A percentile compares a stretch with the other conserved stretches of the same genome.
phyloP scores from a whole-genome alignment of 2,329 filamentous ascomycete genomes.

The Hypoxylon sp. region DNA sequence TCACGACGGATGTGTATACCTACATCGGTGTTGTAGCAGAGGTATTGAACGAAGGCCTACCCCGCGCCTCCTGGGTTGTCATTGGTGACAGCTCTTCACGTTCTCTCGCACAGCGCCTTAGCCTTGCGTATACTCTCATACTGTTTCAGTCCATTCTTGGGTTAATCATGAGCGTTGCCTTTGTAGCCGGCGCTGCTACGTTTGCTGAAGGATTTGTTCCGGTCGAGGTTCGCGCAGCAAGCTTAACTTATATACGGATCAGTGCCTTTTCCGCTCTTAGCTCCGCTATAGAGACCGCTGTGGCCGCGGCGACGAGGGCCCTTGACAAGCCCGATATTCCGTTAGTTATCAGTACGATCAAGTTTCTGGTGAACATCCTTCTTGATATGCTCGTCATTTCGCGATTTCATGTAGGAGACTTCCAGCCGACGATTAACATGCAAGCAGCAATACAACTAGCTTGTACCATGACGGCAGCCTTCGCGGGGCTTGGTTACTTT shows the following conservation, averaged over 20 bases:
- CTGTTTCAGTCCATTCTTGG: constrained; percentile 67
- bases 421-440: constrained; percentile 66
- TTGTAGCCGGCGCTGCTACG: constrained; percentile 60
- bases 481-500: constrained; percentile 68
- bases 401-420: constrained; percentile 65
- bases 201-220: constrained; percentile 73
- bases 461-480: constrained; percentile 65
- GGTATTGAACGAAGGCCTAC: constrained; percentile 77
- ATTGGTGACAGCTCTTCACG: constrained; percentile 71
- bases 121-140: constrained; percentile 69
- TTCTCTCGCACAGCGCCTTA: constrained; percentile 58
- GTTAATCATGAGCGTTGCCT: constrained; percentile 65
- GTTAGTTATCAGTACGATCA: constrained; percentile 68
- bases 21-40: constrained; percentile 74
- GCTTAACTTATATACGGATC: constrained; percentile 71
- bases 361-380: constrained; percentile 72
- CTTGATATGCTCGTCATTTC: constrained; percentile 74
- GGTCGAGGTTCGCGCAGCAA: constrained; percentile 60
- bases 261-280: constrained; percentile 69
- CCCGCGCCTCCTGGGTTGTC: constrained; percentile 71
- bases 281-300: constrained; percentile 69
- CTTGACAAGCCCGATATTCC: constrained; percentile 76
- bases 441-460: constrained; percentile 71
- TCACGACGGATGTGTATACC: constrained; percentile 72
- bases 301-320: constrained; percentile 68